These are phyloP conservation scores for Talaromyces nanjingensis DNA, from an alignment of 495 filamentous ascomycete genomes.

Conservation along the genomic window DNA sequence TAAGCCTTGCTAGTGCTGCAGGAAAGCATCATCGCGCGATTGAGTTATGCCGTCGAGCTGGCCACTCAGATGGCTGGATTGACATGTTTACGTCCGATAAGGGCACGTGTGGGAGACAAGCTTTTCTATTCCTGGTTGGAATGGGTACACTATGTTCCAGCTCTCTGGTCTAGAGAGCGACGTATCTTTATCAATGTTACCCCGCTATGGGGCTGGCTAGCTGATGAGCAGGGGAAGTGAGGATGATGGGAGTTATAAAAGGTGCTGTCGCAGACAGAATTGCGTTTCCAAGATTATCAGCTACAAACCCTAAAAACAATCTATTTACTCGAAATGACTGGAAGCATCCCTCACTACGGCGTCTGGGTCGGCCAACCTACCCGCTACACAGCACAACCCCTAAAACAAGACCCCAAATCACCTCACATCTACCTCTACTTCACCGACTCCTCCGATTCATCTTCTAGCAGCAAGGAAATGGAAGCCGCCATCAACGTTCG, in stretches of 20 bases:
- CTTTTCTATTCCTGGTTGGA: not conserved
- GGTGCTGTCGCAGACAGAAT: not conserved
- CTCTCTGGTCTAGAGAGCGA: not conserved
- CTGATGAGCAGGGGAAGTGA: not conserved
- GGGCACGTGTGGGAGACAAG: not conserved
- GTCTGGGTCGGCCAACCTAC: slow-evolving; percentile 23
- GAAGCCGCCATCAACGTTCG: slow-evolving; percentile 25
- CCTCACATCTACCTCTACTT: slow-evolving; percentile 25
- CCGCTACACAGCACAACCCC: slow-evolving; percentile 17
- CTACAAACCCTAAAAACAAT: not conserved
- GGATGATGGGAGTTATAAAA: not conserved
- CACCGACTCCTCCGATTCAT: slow-evolving; percentile 13
- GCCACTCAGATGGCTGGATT: not conserved
- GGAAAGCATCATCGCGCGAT: not conserved
- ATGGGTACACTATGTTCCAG: not conserved
- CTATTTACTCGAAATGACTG: slow-evolving; percentile 12
- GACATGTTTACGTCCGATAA: not conserved
- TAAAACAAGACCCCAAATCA: slow-evolving; percentile 19
- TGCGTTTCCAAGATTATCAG: not conserved
- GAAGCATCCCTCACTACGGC: slow-evolving; percentile 20
- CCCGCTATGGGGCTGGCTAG: not conserved
- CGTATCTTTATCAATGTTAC: not conserved
- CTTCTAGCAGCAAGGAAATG: slow-evolving; percentile 13
- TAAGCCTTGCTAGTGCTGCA: slow-evolving; percentile 5
- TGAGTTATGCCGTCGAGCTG: not conserved